Evolutionary conservation across 2,329 filamentous ascomycete species (phyloP), one percentile per base, ranked within the genome.

Genomic region (Botrytis pseudocinerea): DNA sequence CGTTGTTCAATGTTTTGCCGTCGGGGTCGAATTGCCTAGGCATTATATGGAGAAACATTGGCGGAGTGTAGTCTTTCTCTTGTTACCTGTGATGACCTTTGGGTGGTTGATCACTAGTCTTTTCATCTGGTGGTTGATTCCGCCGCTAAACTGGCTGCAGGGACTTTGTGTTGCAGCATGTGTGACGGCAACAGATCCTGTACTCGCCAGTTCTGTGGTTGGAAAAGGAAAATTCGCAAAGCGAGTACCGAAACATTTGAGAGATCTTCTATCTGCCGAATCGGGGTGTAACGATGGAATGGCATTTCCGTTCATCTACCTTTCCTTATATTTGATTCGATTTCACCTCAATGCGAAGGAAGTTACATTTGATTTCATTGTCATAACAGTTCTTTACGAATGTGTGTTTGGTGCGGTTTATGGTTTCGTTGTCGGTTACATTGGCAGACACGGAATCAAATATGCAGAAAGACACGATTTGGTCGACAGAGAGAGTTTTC

Each of bases 261-360:
- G 96, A 86, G 96, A 99, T 83, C 82, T 99, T 69, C 86, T 99
- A 20, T 99, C 96, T 7, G 95, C 95, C 73, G 96, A 99, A 83
- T 99, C 96, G 12, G 96, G 96, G 44, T 99, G 96, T 84, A 99
- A 99, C 87, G 96, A 99, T 82, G 96, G 96, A 83, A 99, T 99
- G 96, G 96, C 96, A 1, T 99, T 99, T 80, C 96, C 96, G 0
- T 99, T 99, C 82, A 89, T 99, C 79, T 99, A 99, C 81, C 87
- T 99, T 44, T 91, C 93, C 1, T 85, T 98, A 44, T 98, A 98
- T 82, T 88, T 98, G 64, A 93, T 98, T 77, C 90, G 92, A 77
- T 97, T 95, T 81, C 86, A 91, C 75, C 90, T 89, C 42, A 82
- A 92, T 77, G 89, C 92, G 8, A 83, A 84, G 64, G 83, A 92